Evolutionary conservation across 2,329 filamentous ascomycete species (phyloP).

Genomic region (Orbilia quercus): DNA sequence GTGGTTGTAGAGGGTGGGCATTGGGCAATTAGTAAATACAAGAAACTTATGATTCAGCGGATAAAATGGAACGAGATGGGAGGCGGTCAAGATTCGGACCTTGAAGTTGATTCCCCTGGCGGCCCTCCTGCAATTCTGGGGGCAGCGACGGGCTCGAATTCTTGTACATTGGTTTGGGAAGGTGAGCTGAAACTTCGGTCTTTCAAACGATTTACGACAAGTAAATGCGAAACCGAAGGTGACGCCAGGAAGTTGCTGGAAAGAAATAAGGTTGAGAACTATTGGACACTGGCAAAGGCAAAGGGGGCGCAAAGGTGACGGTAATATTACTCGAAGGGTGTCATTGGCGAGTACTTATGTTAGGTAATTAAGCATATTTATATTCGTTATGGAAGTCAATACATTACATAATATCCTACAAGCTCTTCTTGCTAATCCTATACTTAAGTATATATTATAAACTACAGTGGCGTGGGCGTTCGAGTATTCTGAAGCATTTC

Average conservation of each 20-base stretch:
- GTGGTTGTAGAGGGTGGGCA: slow-evolving; percentile 91
- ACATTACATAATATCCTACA: background rate
- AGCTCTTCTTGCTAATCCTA: background rate
- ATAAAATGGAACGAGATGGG: slow-evolving; percentile 93
- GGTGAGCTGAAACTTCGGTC: slow-evolving; percentile 82
- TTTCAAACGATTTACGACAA: slow-evolving; percentile 88
- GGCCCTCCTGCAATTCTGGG: slow-evolving; percentile 28
- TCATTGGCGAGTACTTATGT: background rate
- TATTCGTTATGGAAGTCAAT: too few species aligned
- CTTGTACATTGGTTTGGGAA: slow-evolving; percentile 87
- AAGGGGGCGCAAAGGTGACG: slow-evolving; percentile 54
- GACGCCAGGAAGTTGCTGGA: slow-evolving; percentile 84
- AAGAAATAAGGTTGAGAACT: slow-evolving; percentile 89
- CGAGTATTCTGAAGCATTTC: background rate
- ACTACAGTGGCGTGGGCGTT: too few species aligned
- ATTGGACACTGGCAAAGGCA: slow-evolving; percentile 89
- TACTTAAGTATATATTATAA: background rate
- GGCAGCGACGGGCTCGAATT: slow-evolving; percentile 82
- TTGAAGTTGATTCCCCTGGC: slow-evolving; percentile 37
- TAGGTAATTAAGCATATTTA: background rate
- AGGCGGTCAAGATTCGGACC: slow-evolving; percentile 68
- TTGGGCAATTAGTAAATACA: slow-evolving; percentile 84
- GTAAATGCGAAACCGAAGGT: slow-evolving; percentile 91
- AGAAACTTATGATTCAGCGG: slow-evolving; percentile 91
- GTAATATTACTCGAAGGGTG: background rate